phyloP scores from a whole-genome alignment of 2,329 filamentous ascomycete species.

The Helicocarpus griseus region DNA sequence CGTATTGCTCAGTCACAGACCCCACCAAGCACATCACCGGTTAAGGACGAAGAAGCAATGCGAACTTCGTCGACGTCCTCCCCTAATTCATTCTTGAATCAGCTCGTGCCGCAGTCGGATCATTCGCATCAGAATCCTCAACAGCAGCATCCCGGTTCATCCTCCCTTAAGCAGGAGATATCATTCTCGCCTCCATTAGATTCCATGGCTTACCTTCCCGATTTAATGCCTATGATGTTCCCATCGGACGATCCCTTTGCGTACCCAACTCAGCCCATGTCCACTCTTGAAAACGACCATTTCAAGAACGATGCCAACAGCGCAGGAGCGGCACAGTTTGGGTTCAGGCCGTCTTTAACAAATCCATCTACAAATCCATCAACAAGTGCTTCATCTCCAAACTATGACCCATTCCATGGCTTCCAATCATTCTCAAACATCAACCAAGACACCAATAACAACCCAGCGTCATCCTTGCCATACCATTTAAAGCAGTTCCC shows the following conservation, averaged over 20 bases:
- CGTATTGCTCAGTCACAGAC: slow-evolving; percentile 5
- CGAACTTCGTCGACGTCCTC: slow-evolving; percentile 10
- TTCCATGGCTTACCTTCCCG: slow-evolving; percentile 29
- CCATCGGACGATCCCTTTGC: slow-evolving; percentile 42
- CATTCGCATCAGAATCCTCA: background rate
- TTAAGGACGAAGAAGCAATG: slow-evolving; percentile 6
- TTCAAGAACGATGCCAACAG: slow-evolving; percentile 22
- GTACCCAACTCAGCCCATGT: slow-evolving; percentile 41
- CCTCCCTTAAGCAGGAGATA: slow-evolving; percentile 8
- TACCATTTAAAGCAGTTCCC: background rate
- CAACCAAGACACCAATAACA: background rate
- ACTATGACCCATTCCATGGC: background rate
- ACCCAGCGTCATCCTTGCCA: background rate
- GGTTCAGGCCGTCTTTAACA: slow-evolving; percentile 5
- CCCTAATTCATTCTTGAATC: slow-evolving; percentile 2
- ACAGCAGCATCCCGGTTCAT: slow-evolving; percentile 3
- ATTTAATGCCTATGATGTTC: slow-evolving; percentile 43
- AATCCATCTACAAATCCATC: background rate
- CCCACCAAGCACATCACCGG: slow-evolving; percentile 2
- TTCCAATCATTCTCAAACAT: background rate
- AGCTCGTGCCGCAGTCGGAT: background rate
- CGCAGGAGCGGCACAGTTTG: slow-evolving; percentile 6
- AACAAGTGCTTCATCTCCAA: background rate
- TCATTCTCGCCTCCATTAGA: slow-evolving; percentile 26
- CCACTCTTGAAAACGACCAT: slow-evolving; percentile 34